Conservation (phyloP, 2,329 filamentous ascomycete species). For the Aspergillus sp. region DNA sequence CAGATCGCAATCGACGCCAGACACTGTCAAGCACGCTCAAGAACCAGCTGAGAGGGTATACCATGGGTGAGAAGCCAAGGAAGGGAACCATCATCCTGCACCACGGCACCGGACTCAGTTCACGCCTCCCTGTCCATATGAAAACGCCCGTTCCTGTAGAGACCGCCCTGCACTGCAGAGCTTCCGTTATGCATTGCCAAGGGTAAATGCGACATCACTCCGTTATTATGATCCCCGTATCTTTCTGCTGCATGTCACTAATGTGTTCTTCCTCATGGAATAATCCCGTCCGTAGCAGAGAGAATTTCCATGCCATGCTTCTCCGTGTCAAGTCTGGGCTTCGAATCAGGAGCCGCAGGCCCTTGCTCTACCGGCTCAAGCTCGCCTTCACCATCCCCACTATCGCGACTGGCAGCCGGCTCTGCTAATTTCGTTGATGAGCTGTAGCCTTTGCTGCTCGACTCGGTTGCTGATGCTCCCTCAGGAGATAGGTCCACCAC, state of each 20-base stretch:
- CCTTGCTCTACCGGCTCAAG: neutral
- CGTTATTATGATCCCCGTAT: neutral
- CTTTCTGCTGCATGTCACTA: neutral
- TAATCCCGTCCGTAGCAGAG: slow-evolving; percentile 23
- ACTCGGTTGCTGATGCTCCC: slow-evolving; percentile 14
- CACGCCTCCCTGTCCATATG: neutral
- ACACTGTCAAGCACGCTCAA: slow-evolving; percentile 5
- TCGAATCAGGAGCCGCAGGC: neutral
- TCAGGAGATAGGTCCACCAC: slow-evolving; percentile 26
- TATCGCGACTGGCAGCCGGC: neutral
- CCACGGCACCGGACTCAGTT: neutral
- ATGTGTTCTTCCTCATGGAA: slow-evolving; percentile 9
- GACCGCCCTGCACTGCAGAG: neutral
- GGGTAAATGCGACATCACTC: neutral
- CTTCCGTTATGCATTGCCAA: neutral
- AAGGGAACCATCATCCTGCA: neutral
- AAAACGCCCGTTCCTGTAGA: slow-evolving; percentile 3
- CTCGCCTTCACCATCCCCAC: neutral
- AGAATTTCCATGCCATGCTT: slow-evolving; percentile 23
- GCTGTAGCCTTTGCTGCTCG: slow-evolving; percentile 1
- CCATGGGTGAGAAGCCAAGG: neutral
- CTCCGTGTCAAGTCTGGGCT: neutral
- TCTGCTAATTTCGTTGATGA: neutral
- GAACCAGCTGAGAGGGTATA: slow-evolving; percentile 6
- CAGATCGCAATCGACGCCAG: neutral